Percentiles rank a stretch among this genome's conserved stretches.
Conservation (phyloP, 2,329 filamentous ascomycete genomes). For the Cercospora berteroae region DNA sequence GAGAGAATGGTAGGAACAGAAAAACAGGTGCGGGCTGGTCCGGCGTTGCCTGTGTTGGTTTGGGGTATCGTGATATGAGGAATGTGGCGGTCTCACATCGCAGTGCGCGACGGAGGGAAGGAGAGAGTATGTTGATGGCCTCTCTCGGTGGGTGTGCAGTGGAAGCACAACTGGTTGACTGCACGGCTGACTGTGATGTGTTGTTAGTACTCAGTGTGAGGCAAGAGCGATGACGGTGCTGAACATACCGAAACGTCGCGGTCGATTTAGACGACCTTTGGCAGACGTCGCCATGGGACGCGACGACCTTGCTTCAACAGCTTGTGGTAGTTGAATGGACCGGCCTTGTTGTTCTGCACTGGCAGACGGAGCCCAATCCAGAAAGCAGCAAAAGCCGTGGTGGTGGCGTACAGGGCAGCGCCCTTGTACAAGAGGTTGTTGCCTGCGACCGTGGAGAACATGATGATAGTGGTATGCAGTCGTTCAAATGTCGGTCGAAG, state of each 20-base stretch:
- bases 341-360: slow-evolving; percentile 32
- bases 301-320: slow-evolving; percentile 29
- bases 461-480: slow-evolving; percentile 22
- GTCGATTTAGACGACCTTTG: slow-evolving; percentile 27
- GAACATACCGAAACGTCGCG: slow-evolving; percentile 14
- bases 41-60: neutral
- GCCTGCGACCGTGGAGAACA: slow-evolving; percentile 26
- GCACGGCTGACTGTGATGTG: neutral
- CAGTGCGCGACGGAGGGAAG: neutral
- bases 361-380: slow-evolving; percentile 34
- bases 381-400: slow-evolving; percentile 34
- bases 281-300: slow-evolving; percentile 36
- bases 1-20: neutral
- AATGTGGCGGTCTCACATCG: neutral
- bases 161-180: neutral
- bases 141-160: neutral
- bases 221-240: neutral
- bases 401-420: slow-evolving; percentile 34
- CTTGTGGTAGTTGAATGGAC: slow-evolving; percentile 38
- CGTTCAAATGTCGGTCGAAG: slow-evolving; percentile 1
- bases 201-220: neutral
- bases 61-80: neutral
- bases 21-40: neutral
- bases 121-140: neutral
- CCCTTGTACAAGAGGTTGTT: slow-evolving; percentile 31